A percentile compares a stretch with the other conserved stretches of the same genome.
These are phyloP conservation scores for Monosporascus sp. DNA, from an alignment of 2,329 filamentous ascomycete species.

Conservation along the genomic window DNA sequence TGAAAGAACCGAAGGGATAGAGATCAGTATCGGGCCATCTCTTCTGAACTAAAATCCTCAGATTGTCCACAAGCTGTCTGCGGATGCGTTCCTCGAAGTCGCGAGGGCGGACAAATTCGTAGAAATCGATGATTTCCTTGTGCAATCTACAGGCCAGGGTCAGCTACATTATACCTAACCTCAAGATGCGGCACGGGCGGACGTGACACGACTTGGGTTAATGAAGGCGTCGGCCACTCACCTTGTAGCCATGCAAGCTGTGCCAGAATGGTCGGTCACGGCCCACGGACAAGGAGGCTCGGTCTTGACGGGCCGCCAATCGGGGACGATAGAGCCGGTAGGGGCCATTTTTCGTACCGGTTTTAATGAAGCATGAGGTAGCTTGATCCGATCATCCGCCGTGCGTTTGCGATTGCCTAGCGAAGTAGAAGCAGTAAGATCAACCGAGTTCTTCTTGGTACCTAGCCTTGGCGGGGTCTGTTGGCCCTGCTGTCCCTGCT, in stretches of 20 bases:
- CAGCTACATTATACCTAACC: no score
- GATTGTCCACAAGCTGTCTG: slow-evolving; percentile 62
- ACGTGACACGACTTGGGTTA: no score
- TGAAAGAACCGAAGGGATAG: slow-evolving; percentile 86
- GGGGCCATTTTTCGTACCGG: slow-evolving; percentile 43
- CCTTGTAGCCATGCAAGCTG: slow-evolving; percentile 51
- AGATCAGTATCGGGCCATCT: slow-evolving; percentile 59
- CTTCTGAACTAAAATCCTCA: slow-evolving; percentile 54
- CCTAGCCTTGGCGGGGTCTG: slow-evolving; percentile 6
- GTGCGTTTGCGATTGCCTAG: slow-evolving; percentile 71
- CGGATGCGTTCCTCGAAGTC: slow-evolving; percentile 74
- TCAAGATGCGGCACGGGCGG: no score
- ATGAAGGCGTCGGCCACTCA: slow-evolving; percentile 29
- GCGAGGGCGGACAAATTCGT: slow-evolving; percentile 73
- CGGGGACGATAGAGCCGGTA: slow-evolving; percentile 43
- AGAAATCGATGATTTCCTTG: slow-evolving; percentile 86
- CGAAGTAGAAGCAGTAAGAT: slow-evolving; percentile 36
- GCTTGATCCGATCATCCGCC: slow-evolving; percentile 61
- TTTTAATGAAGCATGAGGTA: slow-evolving; percentile 48
- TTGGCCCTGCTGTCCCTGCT: not conserved
- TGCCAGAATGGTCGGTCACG: slow-evolving; percentile 47
- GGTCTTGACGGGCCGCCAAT: slow-evolving; percentile 44
- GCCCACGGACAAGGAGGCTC: slow-evolving; percentile 60
- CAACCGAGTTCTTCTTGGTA: slow-evolving; percentile 14
- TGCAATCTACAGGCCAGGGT: slow-evolving; percentile 48